These are phyloP conservation scores for Aureobasidium melanogenum DNA, from an alignment of 2,329 filamentous ascomycete species.

Conservation along the genomic window DNA sequence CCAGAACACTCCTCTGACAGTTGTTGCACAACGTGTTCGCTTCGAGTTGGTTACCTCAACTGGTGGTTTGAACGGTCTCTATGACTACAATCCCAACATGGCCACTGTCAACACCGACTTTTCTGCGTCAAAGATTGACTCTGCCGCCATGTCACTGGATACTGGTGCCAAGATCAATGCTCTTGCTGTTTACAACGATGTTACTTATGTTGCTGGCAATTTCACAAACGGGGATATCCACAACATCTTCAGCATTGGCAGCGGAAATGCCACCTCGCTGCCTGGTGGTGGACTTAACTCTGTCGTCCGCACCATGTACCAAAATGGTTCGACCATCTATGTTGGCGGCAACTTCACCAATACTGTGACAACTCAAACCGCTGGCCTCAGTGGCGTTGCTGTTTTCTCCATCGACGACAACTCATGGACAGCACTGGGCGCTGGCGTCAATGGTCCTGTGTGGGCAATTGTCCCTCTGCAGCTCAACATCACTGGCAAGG, in stretches of 20 bases:
- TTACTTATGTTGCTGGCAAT: slow-evolving; percentile 72
- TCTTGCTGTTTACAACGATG: slow-evolving; percentile 56
- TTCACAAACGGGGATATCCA: slow-evolving; percentile 61
- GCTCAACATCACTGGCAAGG: slow-evolving; percentile 64
- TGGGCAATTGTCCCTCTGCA: slow-evolving; percentile 64
- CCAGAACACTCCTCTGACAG: slow-evolving; percentile 56
- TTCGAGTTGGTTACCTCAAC: slow-evolving; percentile 67
- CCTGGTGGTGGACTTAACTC: slow-evolving; percentile 70
- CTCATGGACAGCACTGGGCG: slow-evolving; percentile 70
- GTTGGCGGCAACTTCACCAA: slow-evolving; percentile 79
- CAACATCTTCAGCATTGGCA: slow-evolving; percentile 69
- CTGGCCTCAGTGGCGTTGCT: slow-evolving; percentile 67
- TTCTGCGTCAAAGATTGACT: slow-evolving; percentile 63
- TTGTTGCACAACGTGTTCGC: slow-evolving; percentile 84
- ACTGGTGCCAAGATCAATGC: slow-evolving; percentile 58
- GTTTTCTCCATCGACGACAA: slow-evolving; percentile 61
- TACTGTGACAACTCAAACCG: slow-evolving; percentile 51
- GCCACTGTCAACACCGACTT: slow-evolving; percentile 55
- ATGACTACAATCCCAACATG: slow-evolving; percentile 69
- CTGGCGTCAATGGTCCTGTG: slow-evolving; percentile 76
- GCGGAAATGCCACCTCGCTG: slow-evolving; percentile 52
- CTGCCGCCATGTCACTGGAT: slow-evolving; percentile 62
- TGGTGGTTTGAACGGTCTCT: slow-evolving; percentile 79
- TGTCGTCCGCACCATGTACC: slow-evolving; percentile 62
- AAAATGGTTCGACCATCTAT: slow-evolving; percentile 59